phyloP scores from a whole-genome alignment of 2,329 filamentous ascomycete species.

The Beauveria pseudobassiana region DNA sequence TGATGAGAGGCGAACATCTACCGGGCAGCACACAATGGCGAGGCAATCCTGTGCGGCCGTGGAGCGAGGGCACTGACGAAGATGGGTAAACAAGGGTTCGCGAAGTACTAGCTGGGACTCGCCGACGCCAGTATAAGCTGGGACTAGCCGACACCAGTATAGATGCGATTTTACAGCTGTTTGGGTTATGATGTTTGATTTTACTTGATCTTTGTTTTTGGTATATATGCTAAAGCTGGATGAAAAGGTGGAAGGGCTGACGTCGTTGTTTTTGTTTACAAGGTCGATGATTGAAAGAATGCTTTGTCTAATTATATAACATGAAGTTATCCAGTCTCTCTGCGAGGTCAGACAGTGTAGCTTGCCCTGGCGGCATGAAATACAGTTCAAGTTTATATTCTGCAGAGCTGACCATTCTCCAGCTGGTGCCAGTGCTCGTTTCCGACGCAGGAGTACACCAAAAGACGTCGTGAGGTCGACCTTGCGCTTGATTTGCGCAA shows the following conservation, averaged over 20 bases:
- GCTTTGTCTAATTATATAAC: neutral
- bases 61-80: slow-evolving; percentile 7
- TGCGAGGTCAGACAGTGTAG: neutral
- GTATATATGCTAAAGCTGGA: neutral
- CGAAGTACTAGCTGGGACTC: slow-evolving; percentile 5
- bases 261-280: neutral
- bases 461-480: slow-evolving; percentile 40
- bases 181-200: neutral
- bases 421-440: slow-evolving; percentile 32
- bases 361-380: neutral
- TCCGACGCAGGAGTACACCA: slow-evolving; percentile 41
- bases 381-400: neutral
- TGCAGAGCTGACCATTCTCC: slow-evolving; percentile 20
- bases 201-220: neutral
- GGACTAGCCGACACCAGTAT: neutral
- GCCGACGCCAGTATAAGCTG: slow-evolving; percentile 3
- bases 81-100: neutral
- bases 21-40: slow-evolving; percentile 16
- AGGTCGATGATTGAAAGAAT: neutral
- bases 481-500: slow-evolving; percentile 36
- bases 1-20: slow-evolving; percentile 18
- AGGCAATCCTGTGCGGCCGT: slow-evolving; percentile 17
- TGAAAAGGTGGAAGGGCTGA: neutral
- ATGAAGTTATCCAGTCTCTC: neutral
- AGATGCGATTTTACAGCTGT: neutral